Evolutionary conservation across 2,329 filamentous ascomycete species (phyloP).

Genomic region (Meredithiella fracta): DNA sequence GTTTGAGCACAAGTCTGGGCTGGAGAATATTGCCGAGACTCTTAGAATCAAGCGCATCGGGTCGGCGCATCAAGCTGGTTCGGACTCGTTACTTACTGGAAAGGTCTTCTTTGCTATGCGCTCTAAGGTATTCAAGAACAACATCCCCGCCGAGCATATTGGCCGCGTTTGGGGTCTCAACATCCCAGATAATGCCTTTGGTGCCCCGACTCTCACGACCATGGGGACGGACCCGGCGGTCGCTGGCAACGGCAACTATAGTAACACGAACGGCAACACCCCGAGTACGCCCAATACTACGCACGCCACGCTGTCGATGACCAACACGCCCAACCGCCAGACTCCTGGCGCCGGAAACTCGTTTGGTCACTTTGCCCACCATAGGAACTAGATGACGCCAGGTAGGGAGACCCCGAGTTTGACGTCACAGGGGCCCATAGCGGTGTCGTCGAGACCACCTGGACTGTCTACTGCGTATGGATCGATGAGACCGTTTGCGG

Average conservation of each 20-base stretch:
- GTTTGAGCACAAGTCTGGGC: constrained; percentile 75
- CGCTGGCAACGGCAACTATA: constrained; percentile 22
- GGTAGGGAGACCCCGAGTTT: no score
- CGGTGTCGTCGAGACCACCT: no score
- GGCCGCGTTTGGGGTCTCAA: constrained; percentile 91
- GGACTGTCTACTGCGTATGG: no score
- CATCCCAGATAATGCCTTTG: constrained; percentile 36
- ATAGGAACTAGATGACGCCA: background rate
- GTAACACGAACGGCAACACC: constrained; percentile 32
- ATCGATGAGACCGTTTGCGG: no score
- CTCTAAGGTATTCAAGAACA: constrained; percentile 70
- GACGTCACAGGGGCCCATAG: no score
- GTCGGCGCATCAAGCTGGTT: constrained; percentile 79
- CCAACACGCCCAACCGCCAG: constrained; percentile 37
- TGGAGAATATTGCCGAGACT: constrained; percentile 87
- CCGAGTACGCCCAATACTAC: constrained; percentile 56
- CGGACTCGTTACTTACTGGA: constrained; percentile 82
- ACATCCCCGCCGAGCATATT: constrained; percentile 64
- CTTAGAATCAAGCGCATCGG: constrained; percentile 81
- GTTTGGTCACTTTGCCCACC: constrained; percentile 51
- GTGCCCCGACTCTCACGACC: constrained; percentile 7
- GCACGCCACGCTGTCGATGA: constrained; percentile 26
- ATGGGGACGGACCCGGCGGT: constrained; percentile 24
- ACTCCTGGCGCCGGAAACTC: constrained; percentile 51
- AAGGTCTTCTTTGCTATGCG: constrained; percentile 90